Evolutionary conservation across 2,329 filamentous ascomycete genomes (phyloP), one percentile per base, ranked within the genome.

Genomic region (Hortaea sp.): DNA sequence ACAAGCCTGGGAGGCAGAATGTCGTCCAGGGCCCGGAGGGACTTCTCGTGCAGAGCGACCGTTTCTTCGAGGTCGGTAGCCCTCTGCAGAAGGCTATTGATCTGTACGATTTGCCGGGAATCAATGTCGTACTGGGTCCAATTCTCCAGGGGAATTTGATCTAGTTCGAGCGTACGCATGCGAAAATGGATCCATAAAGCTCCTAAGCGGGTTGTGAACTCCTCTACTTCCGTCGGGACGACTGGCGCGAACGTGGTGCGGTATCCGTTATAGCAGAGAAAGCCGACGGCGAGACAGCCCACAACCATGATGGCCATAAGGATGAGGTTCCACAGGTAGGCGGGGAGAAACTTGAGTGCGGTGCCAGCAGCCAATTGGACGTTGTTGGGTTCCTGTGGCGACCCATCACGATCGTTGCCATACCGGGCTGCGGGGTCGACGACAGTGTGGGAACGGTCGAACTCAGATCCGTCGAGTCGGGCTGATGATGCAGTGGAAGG

Each of bases 1-100:
- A 76, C 73, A 4, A 86, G 66, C 7, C 74, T 55, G 9, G 73
- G 69, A 0, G 83, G 82, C 3, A 86, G 62, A 4, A 75, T 63
- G 0, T 65, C 55, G 41, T 74, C 59, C 2, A 84, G 57, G 5
- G 13, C 20, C 6, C 13, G 27, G 5, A 53, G 27, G 9, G 50
- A 46, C 34, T 51, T 42, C 7, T 43, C 42, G 29, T 47, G 43
- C 31, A 53, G n/a, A 6, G 29, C 29, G 11, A 44, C 38, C 5
- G 20, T 41, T 29, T 32, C 13, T 32, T 51, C 44, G n/a, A 49
- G 29, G 27, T 9, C 35, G 4, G 9, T 12, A 7, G 51, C 12
- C 7, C 39, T 29, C 12, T 45, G 10, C 6, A 47, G 42, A 10
- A 47, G 41, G 9, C 10, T 5, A 5, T 39, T 10, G 12, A 51